Conservation (phyloP, 2,329 filamentous ascomycete genomes). For the Paecilomyces variotii region DNA sequence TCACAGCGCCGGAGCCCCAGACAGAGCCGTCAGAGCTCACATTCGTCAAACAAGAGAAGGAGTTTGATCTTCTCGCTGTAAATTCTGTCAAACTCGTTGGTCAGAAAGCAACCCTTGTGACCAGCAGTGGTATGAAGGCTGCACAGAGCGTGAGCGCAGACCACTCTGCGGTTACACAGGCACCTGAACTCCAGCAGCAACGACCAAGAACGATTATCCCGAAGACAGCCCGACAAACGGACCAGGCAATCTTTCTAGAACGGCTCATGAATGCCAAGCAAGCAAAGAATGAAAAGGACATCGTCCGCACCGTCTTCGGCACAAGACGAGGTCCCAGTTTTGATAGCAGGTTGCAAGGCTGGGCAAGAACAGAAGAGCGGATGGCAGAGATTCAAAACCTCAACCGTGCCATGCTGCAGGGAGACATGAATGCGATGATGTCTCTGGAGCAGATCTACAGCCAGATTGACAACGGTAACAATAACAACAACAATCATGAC, state of each 20-base stretch:
- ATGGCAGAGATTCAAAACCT: constrained; percentile 28
- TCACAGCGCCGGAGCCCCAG: constrained; percentile 45
- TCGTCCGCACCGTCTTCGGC: constrained; percentile 54
- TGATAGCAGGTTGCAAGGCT: constrained; percentile 25
- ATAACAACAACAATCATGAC: not conserved
- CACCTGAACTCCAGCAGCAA: constrained; percentile 1
- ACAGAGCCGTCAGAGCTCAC: constrained; percentile 38
- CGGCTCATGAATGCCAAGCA: constrained; percentile 58
- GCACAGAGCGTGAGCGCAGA: constrained; percentile 1
- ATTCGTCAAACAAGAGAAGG: constrained; percentile 32
- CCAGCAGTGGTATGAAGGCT: constrained; percentile 21
- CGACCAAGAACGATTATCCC: constrained; percentile 12
- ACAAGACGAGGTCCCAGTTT: constrained; percentile 24
- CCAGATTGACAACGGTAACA: constrained; percentile 12
- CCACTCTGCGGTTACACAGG: not conserved
- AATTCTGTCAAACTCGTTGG: constrained; percentile 64
- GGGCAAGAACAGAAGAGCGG: constrained; percentile 31
- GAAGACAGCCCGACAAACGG: constrained; percentile 24
- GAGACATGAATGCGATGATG: constrained; percentile 27
- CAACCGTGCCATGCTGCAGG: constrained; percentile 27
- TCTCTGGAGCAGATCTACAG: constrained; percentile 30
- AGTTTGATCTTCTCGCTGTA: constrained; percentile 64
- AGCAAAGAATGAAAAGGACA: constrained; percentile 55
- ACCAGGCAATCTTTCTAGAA: constrained; percentile 53
- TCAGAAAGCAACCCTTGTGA: constrained; percentile 52